A percentile compares a stretch with the other conserved stretches of the same genome.
Conservation (phyloP, 1,139 yeast species). For the Lodderomyces parapsilosis region DNA sequence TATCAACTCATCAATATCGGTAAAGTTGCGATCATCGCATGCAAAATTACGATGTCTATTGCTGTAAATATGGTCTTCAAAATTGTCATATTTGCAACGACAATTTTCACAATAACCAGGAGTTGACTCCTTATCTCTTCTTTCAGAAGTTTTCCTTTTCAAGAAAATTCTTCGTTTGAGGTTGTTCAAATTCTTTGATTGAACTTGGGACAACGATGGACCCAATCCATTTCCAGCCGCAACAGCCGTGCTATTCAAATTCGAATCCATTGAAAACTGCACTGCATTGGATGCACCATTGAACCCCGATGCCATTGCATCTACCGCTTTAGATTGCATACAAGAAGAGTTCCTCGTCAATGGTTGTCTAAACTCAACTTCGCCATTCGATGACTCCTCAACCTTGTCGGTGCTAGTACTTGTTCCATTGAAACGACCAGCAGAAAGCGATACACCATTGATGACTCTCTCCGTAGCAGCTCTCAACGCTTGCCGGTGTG, state of each 20-base stretch:
- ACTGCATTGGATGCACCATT: slow-evolving; percentile 56
- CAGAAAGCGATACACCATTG: slow-evolving; percentile 20
- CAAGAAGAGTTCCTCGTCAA: slow-evolving; percentile 30
- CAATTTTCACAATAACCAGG: slow-evolving; percentile 95
- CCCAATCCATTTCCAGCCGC: slow-evolving; percentile 67
- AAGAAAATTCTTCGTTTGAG: slow-evolving; percentile 53
- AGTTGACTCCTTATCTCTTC: slow-evolving; percentile 51
- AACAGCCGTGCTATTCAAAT: slow-evolving; percentile 35
- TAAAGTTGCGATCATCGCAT: slow-evolving; percentile 65
- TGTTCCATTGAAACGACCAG: slow-evolving; percentile 24
- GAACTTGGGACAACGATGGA: slow-evolving; percentile 64
- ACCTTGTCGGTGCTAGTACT: slow-evolving; percentile 32
- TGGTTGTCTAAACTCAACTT: slow-evolving; percentile 24
- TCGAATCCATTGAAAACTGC: slow-evolving; percentile 44
- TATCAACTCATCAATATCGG: slow-evolving; percentile 71
- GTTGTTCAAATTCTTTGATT: slow-evolving; percentile 63
- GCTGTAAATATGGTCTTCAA: slow-evolving; percentile 71
- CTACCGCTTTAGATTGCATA: slow-evolving; percentile 39
- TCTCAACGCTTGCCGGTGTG: slow-evolving; percentile 38
- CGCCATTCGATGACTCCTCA: slow-evolving; percentile 13
- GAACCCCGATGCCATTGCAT: slow-evolving; percentile 74
- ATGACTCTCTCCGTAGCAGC: slow-evolving; percentile 37
- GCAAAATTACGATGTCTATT: slow-evolving; percentile 84
- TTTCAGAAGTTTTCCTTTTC: slow-evolving; percentile 34
- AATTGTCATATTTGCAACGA: slow-evolving; percentile 76